Evolutionary conservation across 108 stramenopile species (phyloP), one percentile per base, ranked within the genome.

Genomic region (Nannochloropsis salina): DNA sequence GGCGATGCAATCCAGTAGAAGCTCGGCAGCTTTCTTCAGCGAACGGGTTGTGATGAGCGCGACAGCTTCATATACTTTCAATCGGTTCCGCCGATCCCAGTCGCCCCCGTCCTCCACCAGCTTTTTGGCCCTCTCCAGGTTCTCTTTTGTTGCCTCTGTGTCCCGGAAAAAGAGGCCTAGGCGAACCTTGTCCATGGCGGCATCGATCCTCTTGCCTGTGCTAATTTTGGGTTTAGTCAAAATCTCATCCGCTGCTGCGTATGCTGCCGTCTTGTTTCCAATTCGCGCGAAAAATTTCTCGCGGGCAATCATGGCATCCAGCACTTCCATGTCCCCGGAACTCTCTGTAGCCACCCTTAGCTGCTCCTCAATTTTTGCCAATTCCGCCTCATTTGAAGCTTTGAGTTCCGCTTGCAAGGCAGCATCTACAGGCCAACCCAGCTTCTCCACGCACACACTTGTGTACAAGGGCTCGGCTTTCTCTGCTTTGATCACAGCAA

Each of bases 1-100:
- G 43, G 97, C 96, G 86, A 98, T 95, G 83, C 97, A 94, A 43
- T 95, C 93, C 80, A 97, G 91, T 79, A 99, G 91, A 21, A 95
- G 90, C 85, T 92, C 90, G 2, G 95, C 92, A 5, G 98, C 98
- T 40, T 84, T 92, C 87, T 94, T 90, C 83, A 98, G 85, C 85
- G 98, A 96, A 11, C 99, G 91, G 41, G 91, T 90, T 74, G 93
- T 84, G 41, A 98, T 86, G n/a, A 90, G 85, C 81, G 91, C 92
- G 40, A 97, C 74, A 2, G 96, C 96, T 82, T 93, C 91, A 93
- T 98, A 99, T 1, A 96, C 97, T 89, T 85, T 85, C 41, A 85
- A 93, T 42, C 99, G 96, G 92, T 99, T 99, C 83, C 97, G 96
- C 47, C 98, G 93, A 89, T 99, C 99, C 99, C 99, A 99, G 90